phyloP scores from a whole-genome alignment of 2,329 filamentous ascomycete genomes.

The Lachnellula cervina region DNA sequence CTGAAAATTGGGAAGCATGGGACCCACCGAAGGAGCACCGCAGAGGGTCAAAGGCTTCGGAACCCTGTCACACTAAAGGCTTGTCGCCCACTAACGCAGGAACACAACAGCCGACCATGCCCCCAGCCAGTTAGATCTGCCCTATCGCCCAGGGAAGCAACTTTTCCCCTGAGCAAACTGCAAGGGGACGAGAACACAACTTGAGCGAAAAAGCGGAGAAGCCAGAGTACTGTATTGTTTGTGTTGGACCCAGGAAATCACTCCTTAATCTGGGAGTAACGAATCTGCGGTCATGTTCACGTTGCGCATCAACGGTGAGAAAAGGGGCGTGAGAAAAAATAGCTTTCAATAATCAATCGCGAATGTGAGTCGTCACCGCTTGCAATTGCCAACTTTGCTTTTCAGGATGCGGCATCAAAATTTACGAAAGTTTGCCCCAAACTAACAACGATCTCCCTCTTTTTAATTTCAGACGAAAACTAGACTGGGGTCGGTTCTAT shows the following conservation, averaged over 20 bases:
- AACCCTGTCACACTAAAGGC: neutral
- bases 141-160: neutral
- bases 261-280: neutral
- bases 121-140: neutral
- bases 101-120: neutral
- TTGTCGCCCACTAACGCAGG: slow-evolving; percentile 1
- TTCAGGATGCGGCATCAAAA: no score
- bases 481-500: no score
- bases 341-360: neutral
- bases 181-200: neutral
- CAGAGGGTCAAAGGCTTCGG: neutral
- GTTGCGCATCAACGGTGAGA: neutral
- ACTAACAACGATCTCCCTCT: no score
- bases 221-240: neutral
- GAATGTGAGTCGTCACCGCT: neutral
- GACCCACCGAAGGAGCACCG: neutral
- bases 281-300: neutral
- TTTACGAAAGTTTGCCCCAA: no score
- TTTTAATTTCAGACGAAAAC: no score
- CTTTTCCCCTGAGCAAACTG: neutral
- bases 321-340: neutral
- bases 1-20: no score
- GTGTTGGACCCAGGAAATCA: neutral
- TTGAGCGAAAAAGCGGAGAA: neutral
- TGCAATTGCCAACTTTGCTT: no score